Evolutionary conservation across 208 protist species (phyloP).

Genomic region (Acanthamoeba lugdunensis): DNA sequence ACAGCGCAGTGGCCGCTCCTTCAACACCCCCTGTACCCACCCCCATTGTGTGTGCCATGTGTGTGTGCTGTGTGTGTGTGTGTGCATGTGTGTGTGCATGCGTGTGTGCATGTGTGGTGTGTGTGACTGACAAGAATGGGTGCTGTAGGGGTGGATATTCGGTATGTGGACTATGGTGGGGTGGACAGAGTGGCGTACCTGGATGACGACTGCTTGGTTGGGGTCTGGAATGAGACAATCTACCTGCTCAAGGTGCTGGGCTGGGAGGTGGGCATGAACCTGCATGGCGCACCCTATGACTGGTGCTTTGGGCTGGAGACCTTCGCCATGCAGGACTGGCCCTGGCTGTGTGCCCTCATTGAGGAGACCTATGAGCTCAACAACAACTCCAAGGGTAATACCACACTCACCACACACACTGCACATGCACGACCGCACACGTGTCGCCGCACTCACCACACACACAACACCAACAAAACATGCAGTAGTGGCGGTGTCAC

Average conservation of each 20-base stretch:
- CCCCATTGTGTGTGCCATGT: too few species aligned
- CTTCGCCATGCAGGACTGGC: background rate
- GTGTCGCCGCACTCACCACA: background rate
- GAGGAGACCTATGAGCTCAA: background rate
- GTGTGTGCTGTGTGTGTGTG: too few species aligned
- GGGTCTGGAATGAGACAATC: background rate
- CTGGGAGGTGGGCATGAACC: background rate
- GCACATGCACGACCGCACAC: too few species aligned
- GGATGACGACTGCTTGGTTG: background rate
- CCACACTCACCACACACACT: too few species aligned
- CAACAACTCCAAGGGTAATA: conserved; percentile 16
- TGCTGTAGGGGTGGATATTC: background rate
- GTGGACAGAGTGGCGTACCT: background rate
- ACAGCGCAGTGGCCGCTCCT: background rate
- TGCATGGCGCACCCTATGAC: background rate
- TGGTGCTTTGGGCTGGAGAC: background rate
- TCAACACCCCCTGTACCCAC: background rate
- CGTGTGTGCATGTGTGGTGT: too few species aligned
- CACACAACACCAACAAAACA: background rate
- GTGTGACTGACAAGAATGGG: too few species aligned
- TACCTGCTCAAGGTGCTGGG: background rate
- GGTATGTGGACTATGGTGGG: background rate
- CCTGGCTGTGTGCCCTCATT: background rate
- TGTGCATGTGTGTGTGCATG: too few species aligned
- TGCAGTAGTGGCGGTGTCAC: background rate